phyloP scores from a whole-genome alignment of 345 rosid genomes.

The Aethionema arabicum region DNA sequence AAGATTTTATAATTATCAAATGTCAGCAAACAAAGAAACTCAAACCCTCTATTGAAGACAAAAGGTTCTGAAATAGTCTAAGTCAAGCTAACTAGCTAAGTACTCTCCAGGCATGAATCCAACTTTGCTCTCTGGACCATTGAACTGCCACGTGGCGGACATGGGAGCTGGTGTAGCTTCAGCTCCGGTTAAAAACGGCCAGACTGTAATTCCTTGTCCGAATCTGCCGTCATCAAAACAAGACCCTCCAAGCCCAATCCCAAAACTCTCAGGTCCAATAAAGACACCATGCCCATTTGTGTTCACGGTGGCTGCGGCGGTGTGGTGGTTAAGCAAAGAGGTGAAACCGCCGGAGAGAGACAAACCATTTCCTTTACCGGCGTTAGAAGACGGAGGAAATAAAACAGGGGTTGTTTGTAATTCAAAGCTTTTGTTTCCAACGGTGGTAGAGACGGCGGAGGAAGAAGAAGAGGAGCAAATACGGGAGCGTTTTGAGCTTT shows the following conservation, averaged over 20 bases:
- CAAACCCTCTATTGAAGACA: too few species aligned
- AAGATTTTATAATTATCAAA: too few species aligned
- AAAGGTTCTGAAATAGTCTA: too few species aligned
- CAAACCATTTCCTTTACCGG: constrained; percentile 24
- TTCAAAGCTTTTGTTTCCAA: constrained; percentile 32
- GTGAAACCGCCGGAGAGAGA: constrained; percentile 55
- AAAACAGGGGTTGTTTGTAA: constrained; percentile 55
- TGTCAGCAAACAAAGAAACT: not conserved
- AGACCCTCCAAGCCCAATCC: constrained; percentile 37
- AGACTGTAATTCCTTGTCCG: constrained; percentile 34
- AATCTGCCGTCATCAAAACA: constrained; percentile 28
- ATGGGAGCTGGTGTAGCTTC: not conserved
- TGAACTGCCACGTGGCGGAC: constrained; percentile 30
- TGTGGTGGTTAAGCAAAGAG: constrained; percentile 51
- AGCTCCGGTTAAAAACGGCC: constrained; percentile 32
- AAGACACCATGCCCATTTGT: constrained; percentile 31
- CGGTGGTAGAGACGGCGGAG: constrained; percentile 13
- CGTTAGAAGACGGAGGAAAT: constrained; percentile 44
- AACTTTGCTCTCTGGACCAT: constrained; percentile 28
- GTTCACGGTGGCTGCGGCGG: not conserved
- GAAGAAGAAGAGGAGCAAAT: constrained; percentile 27
- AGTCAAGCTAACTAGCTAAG: constrained; percentile 6
- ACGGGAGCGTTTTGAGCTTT: constrained; percentile 80
- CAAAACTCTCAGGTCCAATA: constrained; percentile 28
- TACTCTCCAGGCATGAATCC: constrained; percentile 39